Base-by-base conservation (phyloP, 441 rosid genomes). In the Jatropha multifida region DNA sequence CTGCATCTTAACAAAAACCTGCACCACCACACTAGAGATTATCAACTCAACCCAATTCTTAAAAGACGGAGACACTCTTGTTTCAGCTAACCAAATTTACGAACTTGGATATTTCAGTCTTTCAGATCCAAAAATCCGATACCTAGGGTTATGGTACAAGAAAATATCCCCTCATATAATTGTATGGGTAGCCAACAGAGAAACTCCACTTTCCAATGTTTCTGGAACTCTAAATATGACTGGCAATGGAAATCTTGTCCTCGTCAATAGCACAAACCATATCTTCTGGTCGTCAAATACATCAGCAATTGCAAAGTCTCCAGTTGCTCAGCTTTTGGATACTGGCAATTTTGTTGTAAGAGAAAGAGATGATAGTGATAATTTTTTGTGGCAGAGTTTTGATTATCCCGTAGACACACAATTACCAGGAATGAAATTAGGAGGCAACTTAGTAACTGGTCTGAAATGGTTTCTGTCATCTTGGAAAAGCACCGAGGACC, bases 101-200 rank as follows among this genome's bases (percentile, higher is more conserved):
- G 86, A 86, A 63, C 85, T 91, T 26, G 96, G 94, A 11, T 87
- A 88, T 81, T 91, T 91, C 84, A 73, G 75, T 20, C 80, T 77
- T 1, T 38, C 49, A 32, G 48, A 32, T 17, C 51, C 83, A 8
- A 75, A 48, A 14, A 32, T 54, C 64, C 75, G 92, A 56, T 91
- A 81, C 74, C 71, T 91, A 7, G 97, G 97, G 15, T 84, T 91
- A 20, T 83, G 94, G 94, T 93, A 91, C 51, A 78, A 83, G 23
- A 77, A 82, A 72, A 76, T 89, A 48, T 82, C 84, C 10, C 23
- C n/a, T 26, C 42, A 15, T 18, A 55, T 90, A 26, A 75, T 88
- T 3, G 88, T 91, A 0, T 92, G 97, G 96, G 88, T 92, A 3
- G 92, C 96, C 27, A 92, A 91, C 73, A 83, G 94, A 82, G 85